Percentiles rank a stretch among this genome's conserved stretches.
phyloP scores from a whole-genome alignment of 129 eudicot species.

The Centaurea solstitialis region DNA sequence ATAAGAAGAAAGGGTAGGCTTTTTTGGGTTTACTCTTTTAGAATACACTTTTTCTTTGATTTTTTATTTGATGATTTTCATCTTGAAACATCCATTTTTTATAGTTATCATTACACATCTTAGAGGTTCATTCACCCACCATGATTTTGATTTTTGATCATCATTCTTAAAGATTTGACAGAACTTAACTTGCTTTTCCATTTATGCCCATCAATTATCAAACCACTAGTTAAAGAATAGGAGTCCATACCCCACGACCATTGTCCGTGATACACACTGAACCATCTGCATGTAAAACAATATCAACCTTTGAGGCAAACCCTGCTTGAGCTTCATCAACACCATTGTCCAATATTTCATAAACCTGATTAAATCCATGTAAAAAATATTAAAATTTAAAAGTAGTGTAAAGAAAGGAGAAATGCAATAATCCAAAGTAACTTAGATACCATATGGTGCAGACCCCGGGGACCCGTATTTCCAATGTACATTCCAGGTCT shows the following conservation, averaged over 20 bases:
- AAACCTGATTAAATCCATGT: constrained; percentile 47
- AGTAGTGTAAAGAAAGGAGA: neutral
- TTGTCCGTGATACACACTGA: constrained; percentile 97
- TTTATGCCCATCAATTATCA: neutral
- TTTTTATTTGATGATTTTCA: neutral
- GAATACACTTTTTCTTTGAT: neutral
- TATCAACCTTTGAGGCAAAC: constrained; percentile 77
- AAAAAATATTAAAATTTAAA: neutral
- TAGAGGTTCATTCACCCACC: neutral
- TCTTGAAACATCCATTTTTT: neutral
- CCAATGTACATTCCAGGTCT: constrained; percentile 99
- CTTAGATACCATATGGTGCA: constrained; percentile 80
- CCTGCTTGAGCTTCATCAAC: constrained; percentile 99
- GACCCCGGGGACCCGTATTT: constrained; percentile 95
- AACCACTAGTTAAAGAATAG: constrained; percentile 1
- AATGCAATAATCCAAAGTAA: constrained; percentile 5
- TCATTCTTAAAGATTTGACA: neutral
- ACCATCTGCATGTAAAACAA: constrained; percentile 68
- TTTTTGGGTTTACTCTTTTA: neutral
- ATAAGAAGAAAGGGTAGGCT: neutral
- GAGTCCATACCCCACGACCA: constrained; percentile 91
- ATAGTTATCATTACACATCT: neutral
- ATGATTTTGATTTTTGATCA: neutral
- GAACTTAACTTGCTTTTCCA: neutral
- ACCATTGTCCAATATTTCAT: constrained; percentile 94